Conservation (phyloP, 805 yeast species). For the Candida ponderosae region DNA sequence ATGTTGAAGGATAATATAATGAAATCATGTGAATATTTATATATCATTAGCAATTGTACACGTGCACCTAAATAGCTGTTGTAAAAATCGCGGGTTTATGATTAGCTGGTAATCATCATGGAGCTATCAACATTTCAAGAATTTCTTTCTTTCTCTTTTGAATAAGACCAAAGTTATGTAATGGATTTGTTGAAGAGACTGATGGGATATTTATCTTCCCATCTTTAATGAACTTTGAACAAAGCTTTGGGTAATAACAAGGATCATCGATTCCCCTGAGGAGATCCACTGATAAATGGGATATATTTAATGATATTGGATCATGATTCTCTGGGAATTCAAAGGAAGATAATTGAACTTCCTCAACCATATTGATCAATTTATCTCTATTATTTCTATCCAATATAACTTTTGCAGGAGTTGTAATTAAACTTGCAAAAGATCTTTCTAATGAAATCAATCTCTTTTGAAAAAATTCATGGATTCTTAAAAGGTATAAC, state of each 20-base stretch:
- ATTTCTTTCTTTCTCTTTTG: neutral
- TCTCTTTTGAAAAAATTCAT: neutral
- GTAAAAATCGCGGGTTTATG: no score
- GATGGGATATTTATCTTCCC: neutral
- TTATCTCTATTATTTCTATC: conserved; percentile 18
- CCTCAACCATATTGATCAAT: conserved; percentile 16
- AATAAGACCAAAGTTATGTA: no score
- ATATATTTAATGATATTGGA: conserved; percentile 5
- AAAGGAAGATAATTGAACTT: conserved; percentile 20
- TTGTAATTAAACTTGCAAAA: neutral
- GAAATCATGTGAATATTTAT: conserved; percentile 7
- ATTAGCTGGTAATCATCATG: no score
- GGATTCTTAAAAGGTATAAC: neutral
- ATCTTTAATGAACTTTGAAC: neutral
- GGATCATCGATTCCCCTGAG: neutral
- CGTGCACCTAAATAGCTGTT: no score
- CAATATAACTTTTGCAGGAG: conserved; percentile 19
- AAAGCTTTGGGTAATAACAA: neutral
- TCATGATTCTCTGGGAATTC: conserved; percentile 11
- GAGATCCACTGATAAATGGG: no score
- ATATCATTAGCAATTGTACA: conserved; percentile 14
- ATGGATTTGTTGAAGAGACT: neutral
- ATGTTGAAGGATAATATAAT: conserved; percentile 37
- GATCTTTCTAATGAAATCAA: neutral
- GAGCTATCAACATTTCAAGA: neutral